Evolutionary conservation across 2,329 filamentous ascomycete genomes (phyloP).

Genomic region (Cryphonectria parasitica): DNA sequence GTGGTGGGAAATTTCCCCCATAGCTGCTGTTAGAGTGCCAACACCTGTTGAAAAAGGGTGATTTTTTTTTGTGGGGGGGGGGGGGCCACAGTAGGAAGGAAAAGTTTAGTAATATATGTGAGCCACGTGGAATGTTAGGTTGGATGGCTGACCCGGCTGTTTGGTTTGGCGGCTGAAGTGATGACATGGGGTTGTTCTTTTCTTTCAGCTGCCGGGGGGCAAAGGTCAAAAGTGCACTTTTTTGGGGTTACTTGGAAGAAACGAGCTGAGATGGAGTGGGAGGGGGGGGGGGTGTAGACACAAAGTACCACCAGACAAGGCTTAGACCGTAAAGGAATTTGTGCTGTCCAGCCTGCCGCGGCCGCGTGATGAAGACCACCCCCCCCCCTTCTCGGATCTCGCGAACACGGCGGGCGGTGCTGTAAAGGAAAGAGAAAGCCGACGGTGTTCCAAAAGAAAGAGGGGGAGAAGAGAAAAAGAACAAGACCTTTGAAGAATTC

Average conservation of each 20-base stretch:
- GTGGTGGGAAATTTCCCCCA: not conserved
- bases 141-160: conserved; percentile 12
- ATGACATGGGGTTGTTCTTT: not conserved
- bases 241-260: not conserved
- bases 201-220: not conserved
- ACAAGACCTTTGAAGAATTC: too few species aligned
- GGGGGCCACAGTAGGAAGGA: too few species aligned
- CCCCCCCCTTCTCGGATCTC: too few species aligned
- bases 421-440: too few species aligned
- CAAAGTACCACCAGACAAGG: not conserved
- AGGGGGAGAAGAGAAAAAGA: too few species aligned
- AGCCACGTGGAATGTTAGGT: not conserved
- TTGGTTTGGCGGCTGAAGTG: conserved; percentile 4
- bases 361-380: too few species aligned
- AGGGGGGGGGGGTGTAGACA: not conserved
- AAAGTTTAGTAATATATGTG: too few species aligned
- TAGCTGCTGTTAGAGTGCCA: not conserved
- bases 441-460: too few species aligned
- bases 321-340: not conserved
- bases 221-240: not conserved
- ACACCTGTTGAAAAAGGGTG: too few species aligned
- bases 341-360: not conserved
- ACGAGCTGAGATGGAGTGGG: not conserved
- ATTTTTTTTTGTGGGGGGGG: too few species aligned
- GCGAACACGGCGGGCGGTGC: too few species aligned